These are phyloP conservation scores for Clonostachys byssicola DNA, from an alignment of 2,329 filamentous ascomycete genomes.

Conservation along the genomic window DNA sequence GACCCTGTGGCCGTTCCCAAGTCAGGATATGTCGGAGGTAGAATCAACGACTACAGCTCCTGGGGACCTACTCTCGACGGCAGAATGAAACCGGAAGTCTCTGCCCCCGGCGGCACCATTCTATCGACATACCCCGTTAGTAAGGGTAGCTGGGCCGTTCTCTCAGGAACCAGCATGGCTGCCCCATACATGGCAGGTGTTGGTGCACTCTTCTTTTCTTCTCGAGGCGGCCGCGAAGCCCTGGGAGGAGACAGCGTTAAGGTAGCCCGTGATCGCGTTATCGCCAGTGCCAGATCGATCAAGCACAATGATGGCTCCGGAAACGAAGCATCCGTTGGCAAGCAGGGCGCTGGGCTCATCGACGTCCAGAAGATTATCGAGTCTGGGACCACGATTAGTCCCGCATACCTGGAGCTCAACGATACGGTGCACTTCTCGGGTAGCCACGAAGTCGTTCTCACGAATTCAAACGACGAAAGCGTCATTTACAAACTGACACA, in stretches of 20 bases:
- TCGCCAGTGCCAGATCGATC: conserved; percentile 20
- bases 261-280: conserved; percentile 18
- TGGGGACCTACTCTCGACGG: conserved; percentile 58
- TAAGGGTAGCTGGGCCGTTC: conserved; percentile 43
- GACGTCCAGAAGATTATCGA: conserved; percentile 33
- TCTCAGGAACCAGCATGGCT: conserved; percentile 58
- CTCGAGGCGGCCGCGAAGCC: conserved; percentile 19
- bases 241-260: conserved; percentile 21
- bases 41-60: conserved; percentile 44
- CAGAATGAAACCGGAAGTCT: conserved; percentile 47
- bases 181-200: conserved; percentile 51
- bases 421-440: conserved; percentile 32
- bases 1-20: conserved; percentile 12
- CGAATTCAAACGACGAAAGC: conserved; percentile 25
- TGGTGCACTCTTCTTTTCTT: conserved; percentile 41
- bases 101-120: conserved; percentile 52
- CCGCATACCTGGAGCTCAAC: conserved; percentile 35
- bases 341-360: conserved; percentile 32
- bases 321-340: conserved; percentile 23
- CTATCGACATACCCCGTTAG: conserved; percentile 49
- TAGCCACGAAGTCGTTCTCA: conserved; percentile 17
- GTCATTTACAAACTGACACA: conserved; percentile 21
- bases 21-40: conserved; percentile 18
- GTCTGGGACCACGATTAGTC: conserved; percentile 26
- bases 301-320: conserved; percentile 15